A percentile compares a stretch with the other conserved stretches of the same genome.
Evolutionary conservation across 2,329 filamentous ascomycete species (phyloP).

Genomic region (Aureobasidium sp.): DNA sequence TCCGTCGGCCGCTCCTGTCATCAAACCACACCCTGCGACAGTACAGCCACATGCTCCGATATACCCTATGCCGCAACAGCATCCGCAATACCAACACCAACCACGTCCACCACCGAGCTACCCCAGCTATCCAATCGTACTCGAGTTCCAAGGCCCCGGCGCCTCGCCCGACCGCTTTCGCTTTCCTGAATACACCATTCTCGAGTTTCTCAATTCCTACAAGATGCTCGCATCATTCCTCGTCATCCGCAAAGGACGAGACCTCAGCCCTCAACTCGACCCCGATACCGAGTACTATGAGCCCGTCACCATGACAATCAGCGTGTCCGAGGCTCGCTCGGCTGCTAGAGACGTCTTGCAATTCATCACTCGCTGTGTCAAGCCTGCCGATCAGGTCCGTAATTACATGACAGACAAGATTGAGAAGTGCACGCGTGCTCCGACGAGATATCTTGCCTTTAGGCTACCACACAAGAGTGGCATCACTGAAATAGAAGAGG

Average conservation of each 20-base stretch:
- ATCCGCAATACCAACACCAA: neutral
- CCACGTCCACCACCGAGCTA: slow-evolving; percentile 40
- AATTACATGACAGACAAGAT: slow-evolving; percentile 53
- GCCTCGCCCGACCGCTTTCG: slow-evolving; percentile 67
- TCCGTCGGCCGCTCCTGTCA: slow-evolving; percentile 1
- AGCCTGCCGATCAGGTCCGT: slow-evolving; percentile 46
- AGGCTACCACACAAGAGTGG: slow-evolving; percentile 41
- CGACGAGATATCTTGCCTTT: slow-evolving; percentile 49
- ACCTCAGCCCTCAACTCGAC: slow-evolving; percentile 36
- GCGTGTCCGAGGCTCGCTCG: neutral
- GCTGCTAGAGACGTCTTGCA: slow-evolving; percentile 43
- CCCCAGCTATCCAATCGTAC: slow-evolving; percentile 58
- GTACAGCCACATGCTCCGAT: neutral
- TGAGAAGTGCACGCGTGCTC: slow-evolving; percentile 48
- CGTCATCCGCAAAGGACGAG: slow-evolving; percentile 64
- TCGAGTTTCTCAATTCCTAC: slow-evolving; percentile 53
- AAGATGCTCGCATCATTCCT: slow-evolving; percentile 70
- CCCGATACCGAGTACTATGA: slow-evolving; percentile 64
- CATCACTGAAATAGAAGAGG: slow-evolving; percentile 30
- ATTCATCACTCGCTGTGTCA: slow-evolving; percentile 50
- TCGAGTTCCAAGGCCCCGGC: slow-evolving; percentile 53
- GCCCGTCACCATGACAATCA: slow-evolving; percentile 55
- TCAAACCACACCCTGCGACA: slow-evolving; percentile 7
- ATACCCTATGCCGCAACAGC: slow-evolving; percentile 6
- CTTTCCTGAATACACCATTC: slow-evolving; percentile 70